These are phyloP conservation scores for Lactarius psammicola DNA, from an alignment of 768 basidiomycete genomes.

Conservation along the genomic window DNA sequence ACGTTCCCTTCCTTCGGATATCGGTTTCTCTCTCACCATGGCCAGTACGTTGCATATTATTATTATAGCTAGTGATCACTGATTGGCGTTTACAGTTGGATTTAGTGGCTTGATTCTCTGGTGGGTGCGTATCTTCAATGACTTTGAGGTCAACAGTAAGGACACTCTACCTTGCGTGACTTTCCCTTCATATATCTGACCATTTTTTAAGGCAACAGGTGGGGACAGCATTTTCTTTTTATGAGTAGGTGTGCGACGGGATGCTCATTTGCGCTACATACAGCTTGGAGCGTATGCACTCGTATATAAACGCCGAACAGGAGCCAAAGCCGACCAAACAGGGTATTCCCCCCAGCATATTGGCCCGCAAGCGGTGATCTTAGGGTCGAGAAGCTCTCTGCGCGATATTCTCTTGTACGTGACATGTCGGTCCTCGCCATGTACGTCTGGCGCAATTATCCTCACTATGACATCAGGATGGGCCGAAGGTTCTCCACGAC, in stretches of 20 bases:
- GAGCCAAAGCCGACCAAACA: no score
- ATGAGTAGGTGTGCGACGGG: background rate
- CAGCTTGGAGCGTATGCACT: constrained; percentile 51
- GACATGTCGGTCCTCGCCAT: background rate
- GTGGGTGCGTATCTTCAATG: no score
- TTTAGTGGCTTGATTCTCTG: no score
- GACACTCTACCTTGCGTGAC: no score
- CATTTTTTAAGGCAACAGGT: constrained; percentile 34
- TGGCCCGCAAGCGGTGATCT: no score
- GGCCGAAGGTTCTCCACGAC: constrained; percentile 54
- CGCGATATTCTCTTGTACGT: constrained; percentile 43
- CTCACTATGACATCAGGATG: constrained; percentile 38
- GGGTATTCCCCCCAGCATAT: no score
- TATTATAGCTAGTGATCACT: background rate
- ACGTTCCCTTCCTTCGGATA: constrained; percentile 39
- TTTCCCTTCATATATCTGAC: background rate
- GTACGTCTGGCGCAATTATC: constrained; percentile 45
- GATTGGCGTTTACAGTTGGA: constrained; percentile 38
- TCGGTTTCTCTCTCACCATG: constrained; percentile 43
- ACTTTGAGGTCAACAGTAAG: no score
- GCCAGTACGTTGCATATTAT: constrained; percentile 35
- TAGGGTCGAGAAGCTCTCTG: constrained; percentile 47
- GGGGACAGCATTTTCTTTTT: background rate
- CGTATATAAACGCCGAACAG: constrained; percentile 55
- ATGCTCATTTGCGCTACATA: constrained; percentile 6